phyloP scores from a whole-genome alignment of 2,329 filamentous ascomycete genomes.

The Aspergillus sp. region DNA sequence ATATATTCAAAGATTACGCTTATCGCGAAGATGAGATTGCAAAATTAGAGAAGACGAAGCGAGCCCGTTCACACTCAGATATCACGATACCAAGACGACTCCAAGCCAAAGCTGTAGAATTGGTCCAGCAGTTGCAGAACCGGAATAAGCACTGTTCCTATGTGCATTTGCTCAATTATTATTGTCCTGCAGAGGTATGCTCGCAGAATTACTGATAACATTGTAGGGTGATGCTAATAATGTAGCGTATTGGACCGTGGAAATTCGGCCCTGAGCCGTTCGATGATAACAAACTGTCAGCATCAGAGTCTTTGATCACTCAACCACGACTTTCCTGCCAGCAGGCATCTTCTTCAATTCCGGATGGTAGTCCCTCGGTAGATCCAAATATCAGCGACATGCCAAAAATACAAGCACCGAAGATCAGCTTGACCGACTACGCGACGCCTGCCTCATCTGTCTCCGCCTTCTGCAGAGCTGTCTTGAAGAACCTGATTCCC shows the following conservation, averaged over 20 bases:
- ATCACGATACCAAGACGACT: slow-evolving; percentile 53
- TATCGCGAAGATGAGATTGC: slow-evolving; percentile 79
- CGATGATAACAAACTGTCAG: slow-evolving; percentile 16
- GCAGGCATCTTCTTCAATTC: neutral
- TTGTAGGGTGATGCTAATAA: slow-evolving; percentile 16
- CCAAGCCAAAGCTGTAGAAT: slow-evolving; percentile 58
- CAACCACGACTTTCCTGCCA: slow-evolving; percentile 24
- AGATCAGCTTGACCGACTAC: slow-evolving; percentile 60
- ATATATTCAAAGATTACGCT: slow-evolving; percentile 80
- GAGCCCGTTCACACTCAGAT: slow-evolving; percentile 7
- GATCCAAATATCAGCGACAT: neutral
- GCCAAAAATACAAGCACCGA: slow-evolving; percentile 18
- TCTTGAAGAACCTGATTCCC: slow-evolving; percentile 72
- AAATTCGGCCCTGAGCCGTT: slow-evolving; percentile 18
- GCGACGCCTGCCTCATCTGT: slow-evolving; percentile 70
- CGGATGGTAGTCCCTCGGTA: neutral
- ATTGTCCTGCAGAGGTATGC: slow-evolving; percentile 66
- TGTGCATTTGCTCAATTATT: slow-evolving; percentile 72
- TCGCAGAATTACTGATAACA: neutral
- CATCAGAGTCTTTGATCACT: slow-evolving; percentile 27
- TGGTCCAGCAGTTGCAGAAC: slow-evolving; percentile 70
- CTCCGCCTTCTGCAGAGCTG: slow-evolving; percentile 83
- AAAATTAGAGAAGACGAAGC: slow-evolving; percentile 21
- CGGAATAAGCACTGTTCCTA: slow-evolving; percentile 78
- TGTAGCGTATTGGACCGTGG: slow-evolving; percentile 27